Percentiles rank a stretch among this genome's conserved stretches.
Conservation (phyloP, 768 basidiomycete species). For the Leccinellum albellum region DNA sequence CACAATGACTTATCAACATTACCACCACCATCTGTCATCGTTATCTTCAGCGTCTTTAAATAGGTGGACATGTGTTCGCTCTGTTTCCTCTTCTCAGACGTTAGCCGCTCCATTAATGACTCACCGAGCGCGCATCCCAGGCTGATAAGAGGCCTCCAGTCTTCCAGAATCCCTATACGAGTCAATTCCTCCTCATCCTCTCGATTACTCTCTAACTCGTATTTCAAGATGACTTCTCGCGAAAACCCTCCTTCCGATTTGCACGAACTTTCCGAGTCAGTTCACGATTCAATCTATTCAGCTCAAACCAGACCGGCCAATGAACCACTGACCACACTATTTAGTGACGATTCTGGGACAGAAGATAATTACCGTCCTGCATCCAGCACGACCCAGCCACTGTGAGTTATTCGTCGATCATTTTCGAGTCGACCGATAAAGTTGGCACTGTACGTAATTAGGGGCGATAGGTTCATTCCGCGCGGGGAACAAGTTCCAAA, state of each 20-base stretch:
- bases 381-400: neutral
- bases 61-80: neutral
- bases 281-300: neutral
- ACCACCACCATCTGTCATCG: neutral
- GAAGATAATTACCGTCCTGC: neutral
- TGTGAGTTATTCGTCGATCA: neutral
- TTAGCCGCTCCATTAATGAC: slow-evolving; percentile 5
- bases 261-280: neutral
- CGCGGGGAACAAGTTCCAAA: neutral
- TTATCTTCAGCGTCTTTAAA: slow-evolving; percentile 19
- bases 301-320: neutral
- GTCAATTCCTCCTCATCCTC: neutral
- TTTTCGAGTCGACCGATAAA: neutral
- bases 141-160: slow-evolving; percentile 13
- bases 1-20: no score
- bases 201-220: neutral
- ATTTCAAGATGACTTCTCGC: neutral
- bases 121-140: neutral
- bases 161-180: neutral
- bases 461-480: neutral
- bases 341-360: neutral
- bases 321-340: no score
- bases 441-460: neutral
- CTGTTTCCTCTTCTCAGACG: neutral
- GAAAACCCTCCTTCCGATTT: neutral